Conservation (phyloP, 129 eudicot species). For the Apium graveolens region DNA sequence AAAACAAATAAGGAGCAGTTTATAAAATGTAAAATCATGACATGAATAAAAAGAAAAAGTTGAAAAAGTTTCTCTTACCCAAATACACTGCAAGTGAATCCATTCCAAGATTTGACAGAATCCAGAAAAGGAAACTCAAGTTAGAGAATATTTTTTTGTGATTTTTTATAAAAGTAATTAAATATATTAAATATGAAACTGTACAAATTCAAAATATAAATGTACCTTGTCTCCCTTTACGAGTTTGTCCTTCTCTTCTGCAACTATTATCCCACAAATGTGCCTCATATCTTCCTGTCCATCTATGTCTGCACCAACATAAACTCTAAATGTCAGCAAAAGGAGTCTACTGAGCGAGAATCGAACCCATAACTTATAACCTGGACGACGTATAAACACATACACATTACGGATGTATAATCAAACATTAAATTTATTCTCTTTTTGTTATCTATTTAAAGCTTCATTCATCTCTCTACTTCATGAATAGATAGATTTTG, state of each 20-base stretch:
- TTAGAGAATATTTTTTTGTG: not conserved
- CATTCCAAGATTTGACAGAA: constrained; percentile 8
- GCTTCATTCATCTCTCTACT: no score
- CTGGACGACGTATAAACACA: no score
- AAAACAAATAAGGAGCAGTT: not conserved
- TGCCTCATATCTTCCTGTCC: constrained; percentile 98
- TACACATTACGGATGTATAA: no score
- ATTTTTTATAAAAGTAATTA: not conserved
- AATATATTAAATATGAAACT: not conserved
- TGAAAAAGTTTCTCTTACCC: constrained; percentile 52
- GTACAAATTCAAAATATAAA: not conserved
- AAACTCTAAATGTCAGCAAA: not conserved
- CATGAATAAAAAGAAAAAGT: constrained; percentile 13
- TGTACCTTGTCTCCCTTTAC: constrained; percentile 94
- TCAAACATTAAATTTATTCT: no score
- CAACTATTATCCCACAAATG: constrained; percentile 99
- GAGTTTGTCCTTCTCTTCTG: constrained; percentile 97
- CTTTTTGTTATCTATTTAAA: no score
- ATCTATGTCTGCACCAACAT: constrained; percentile 72
- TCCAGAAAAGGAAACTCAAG: not conserved
- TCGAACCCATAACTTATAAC: no score
- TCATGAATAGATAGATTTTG: no score
- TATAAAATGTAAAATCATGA: not conserved
- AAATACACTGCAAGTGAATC: constrained; percentile 72
- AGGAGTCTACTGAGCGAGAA: no score